phyloP scores from a whole-genome alignment of 83 land plant species.

The Picea abies region DNA sequence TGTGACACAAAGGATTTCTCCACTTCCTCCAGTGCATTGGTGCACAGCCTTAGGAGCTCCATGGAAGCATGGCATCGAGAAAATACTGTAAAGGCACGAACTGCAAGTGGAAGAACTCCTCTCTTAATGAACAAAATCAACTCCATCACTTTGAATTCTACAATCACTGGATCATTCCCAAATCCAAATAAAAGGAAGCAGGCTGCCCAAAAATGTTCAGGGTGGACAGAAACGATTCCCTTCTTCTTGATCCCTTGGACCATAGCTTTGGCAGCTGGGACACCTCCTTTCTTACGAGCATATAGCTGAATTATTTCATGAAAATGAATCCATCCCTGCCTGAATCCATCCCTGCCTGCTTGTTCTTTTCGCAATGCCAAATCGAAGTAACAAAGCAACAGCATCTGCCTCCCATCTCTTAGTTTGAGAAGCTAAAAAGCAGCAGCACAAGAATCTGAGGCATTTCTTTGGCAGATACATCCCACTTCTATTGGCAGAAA shows the following conservation, averaged over 20 bases:
- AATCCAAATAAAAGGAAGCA: slow-evolving; percentile 80
- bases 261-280: slow-evolving; percentile 53
- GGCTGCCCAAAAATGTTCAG: slow-evolving; percentile 87
- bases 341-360: slow-evolving; percentile 53
- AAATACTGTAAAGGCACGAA: slow-evolving; percentile 63
- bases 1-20: slow-evolving; percentile 88
- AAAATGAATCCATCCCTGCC: slow-evolving; percentile 64
- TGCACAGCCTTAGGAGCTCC: slow-evolving; percentile 79
- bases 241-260: slow-evolving; percentile 62
- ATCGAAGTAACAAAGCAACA: slow-evolving; percentile 47
- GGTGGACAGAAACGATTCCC: slow-evolving; percentile 38
- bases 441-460: slow-evolving; percentile 34
- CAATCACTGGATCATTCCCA: slow-evolving; percentile 74
- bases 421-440: slow-evolving; percentile 40
- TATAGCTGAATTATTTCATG: slow-evolving; percentile 75
- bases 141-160: slow-evolving; percentile 70
- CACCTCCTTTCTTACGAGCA: slow-evolving; percentile 61
- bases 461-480: slow-evolving; percentile 43
- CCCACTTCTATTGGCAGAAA: slow-evolving; percentile 22
- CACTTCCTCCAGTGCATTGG: slow-evolving; percentile 78
- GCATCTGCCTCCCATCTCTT: slow-evolving; percentile 65
- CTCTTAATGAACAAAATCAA: slow-evolving; percentile 69
- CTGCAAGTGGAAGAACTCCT: slow-evolving; percentile 77
- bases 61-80: slow-evolving; percentile 80
- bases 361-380: slow-evolving; percentile 64